phyloP scores from a whole-genome alignment of 768 basidiomycete genomes.

The Mycena capillaripes region DNA sequence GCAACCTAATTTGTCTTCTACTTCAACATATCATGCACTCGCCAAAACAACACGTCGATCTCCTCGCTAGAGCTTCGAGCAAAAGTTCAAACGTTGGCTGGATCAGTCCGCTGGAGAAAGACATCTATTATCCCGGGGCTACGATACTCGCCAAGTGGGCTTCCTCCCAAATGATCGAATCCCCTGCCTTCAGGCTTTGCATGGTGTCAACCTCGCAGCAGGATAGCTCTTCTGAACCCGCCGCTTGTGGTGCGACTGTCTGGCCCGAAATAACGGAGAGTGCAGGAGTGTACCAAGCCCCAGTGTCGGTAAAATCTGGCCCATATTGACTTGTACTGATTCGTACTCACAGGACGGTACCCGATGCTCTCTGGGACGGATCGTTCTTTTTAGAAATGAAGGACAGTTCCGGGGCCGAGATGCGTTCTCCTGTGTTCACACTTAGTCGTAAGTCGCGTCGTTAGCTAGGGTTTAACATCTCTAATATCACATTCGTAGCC shows the following conservation, averaged over 20 bases:
- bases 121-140: slow-evolving; percentile 23
- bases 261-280: slow-evolving; percentile 16
- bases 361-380: slow-evolving; percentile 6
- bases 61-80: slow-evolving; percentile 7
- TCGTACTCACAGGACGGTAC: slow-evolving; percentile 12
- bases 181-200: slow-evolving; percentile 27
- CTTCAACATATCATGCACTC: slow-evolving; percentile 4
- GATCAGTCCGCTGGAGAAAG: slow-evolving; percentile 21
- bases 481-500: slow-evolving; percentile 1
- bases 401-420: slow-evolving; percentile 7
- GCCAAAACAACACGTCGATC: neutral
- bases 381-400: slow-evolving; percentile 24
- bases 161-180: neutral
- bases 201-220: slow-evolving; percentile 4
- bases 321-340: neutral
- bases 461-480: neutral
- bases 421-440: slow-evolving; percentile 28
- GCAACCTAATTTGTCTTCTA: neutral
- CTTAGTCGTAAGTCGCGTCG: slow-evolving; percentile 21
- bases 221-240: neutral
- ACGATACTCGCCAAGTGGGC: slow-evolving; percentile 30
- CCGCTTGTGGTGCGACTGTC: slow-evolving; percentile 15
- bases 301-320: neutral
- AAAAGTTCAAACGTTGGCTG: slow-evolving; percentile 20
- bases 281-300: slow-evolving; percentile 20